A percentile compares a stretch with the other conserved stretches of the same genome.
These are phyloP conservation scores for Musa itinerans DNA, from an alignment of 176 grass and related monocot species.

Conservation along the genomic window DNA sequence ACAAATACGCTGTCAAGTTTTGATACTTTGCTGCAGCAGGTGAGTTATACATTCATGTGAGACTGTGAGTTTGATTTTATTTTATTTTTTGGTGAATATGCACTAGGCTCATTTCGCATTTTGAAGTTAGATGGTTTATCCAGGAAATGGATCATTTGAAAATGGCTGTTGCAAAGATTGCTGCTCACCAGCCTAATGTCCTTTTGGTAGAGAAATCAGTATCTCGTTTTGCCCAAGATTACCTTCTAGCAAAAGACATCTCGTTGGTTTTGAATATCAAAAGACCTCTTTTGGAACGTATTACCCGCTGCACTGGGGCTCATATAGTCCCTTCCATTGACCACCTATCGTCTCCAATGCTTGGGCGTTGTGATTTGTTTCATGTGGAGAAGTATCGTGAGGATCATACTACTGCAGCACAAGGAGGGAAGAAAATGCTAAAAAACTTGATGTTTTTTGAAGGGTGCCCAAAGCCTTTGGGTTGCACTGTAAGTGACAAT, in stretches of 20 bases:
- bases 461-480: slow-evolving; percentile 75
- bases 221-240: slow-evolving; percentile 76
- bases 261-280: slow-evolving; percentile 97
- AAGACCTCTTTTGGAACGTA: slow-evolving; percentile 63
- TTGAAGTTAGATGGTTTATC: slow-evolving; percentile 13
- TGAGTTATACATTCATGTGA: slow-evolving; percentile 11
- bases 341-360: slow-evolving; percentile 53
- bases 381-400: slow-evolving; percentile 84
- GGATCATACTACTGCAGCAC: slow-evolving; percentile 29
- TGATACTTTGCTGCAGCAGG: slow-evolving; percentile 96
- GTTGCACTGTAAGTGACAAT: slow-evolving; percentile 86
- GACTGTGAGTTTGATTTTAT: slow-evolving; percentile 14
- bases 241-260: slow-evolving; percentile 81
- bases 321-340: slow-evolving; percentile 88
- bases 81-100: slow-evolving; percentile 17
- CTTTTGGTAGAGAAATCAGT: slow-evolving; percentile 96
- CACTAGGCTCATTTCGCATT: slow-evolving; percentile 17
- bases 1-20: slow-evolving; percentile 82
- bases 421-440: slow-evolving; percentile 46
- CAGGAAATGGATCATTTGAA: slow-evolving; percentile 99
- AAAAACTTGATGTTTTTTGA: slow-evolving; percentile 98
- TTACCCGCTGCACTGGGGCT: slow-evolving; percentile 79
- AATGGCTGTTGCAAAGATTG: slow-evolving; percentile 97
- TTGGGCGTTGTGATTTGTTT: slow-evolving; percentile 86
- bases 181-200: slow-evolving; percentile 70